A percentile compares a stretch with the other conserved stretches of the same genome.
These are phyloP conservation scores for Cyberlindnera nakhonratchasimensis DNA, from an alignment of 805 yeast species.

Conservation along the genomic window DNA sequence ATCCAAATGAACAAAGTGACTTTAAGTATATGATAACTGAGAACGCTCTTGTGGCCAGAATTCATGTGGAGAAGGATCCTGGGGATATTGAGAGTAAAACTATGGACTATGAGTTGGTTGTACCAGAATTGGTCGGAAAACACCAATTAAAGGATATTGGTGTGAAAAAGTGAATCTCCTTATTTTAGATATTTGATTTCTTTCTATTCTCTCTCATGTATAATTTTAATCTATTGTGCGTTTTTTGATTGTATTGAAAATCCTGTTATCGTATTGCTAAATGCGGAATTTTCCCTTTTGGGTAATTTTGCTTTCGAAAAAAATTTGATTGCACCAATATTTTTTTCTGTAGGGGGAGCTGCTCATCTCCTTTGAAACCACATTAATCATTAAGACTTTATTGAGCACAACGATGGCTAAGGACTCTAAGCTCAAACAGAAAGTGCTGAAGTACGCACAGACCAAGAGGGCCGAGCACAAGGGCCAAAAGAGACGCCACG, in stretches of 20 bases:
- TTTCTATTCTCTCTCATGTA: neutral
- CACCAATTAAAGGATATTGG: conserved; percentile 20
- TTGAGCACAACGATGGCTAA: conserved; percentile 18
- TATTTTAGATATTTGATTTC: neutral
- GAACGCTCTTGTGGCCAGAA: conserved; percentile 60
- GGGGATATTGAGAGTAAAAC: conserved; percentile 47
- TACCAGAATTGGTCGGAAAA: conserved; percentile 51
- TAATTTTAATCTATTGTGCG: neutral
- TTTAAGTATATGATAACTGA: conserved; percentile 52
- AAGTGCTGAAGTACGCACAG: conserved; percentile 10
- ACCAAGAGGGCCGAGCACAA: conserved; percentile 17
- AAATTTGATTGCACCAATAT: conserved; percentile 16
- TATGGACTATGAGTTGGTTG: conserved; percentile 60
- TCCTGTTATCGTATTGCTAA: neutral
- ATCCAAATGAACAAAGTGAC: conserved; percentile 30
- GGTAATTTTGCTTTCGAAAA: conserved; percentile 6
- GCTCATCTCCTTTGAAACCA: conserved; percentile 3
- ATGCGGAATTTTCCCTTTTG: conserved; percentile 2
- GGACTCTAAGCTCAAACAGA: conserved; percentile 8
- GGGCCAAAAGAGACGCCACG: conserved; percentile 29
- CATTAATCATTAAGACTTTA: too few species aligned
- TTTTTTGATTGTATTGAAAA: too few species aligned
- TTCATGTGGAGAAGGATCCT: conserved; percentile 70
- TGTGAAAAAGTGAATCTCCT: conserved; percentile 11
- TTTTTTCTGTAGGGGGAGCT: conserved; percentile 1